Evolutionary conservation across 2,329 filamentous ascomycete species (phyloP).

Genomic region (Cladosporium cucumerinum): DNA sequence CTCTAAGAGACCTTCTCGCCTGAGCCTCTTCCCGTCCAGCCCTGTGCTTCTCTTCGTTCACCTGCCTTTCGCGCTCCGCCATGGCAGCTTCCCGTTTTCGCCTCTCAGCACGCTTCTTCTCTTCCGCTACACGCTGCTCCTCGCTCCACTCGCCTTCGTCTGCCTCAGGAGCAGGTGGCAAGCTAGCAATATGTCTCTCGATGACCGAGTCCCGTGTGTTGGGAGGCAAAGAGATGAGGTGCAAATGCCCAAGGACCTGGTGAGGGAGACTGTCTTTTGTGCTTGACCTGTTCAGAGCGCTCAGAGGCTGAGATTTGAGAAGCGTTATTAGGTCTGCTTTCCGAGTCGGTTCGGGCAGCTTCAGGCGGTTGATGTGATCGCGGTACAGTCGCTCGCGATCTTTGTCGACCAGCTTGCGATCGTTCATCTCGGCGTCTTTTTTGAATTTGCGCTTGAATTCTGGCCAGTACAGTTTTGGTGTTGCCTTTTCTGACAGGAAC

Average conservation of each 20-base stretch:
- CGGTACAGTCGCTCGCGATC: conserved; percentile 78
- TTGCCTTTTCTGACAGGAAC: conserved; percentile 77
- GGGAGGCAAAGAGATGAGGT: conserved; percentile 65
- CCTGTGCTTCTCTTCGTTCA: conserved; percentile 26
- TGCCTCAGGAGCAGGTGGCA: conserved; percentile 43
- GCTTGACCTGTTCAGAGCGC: conserved; percentile 59
- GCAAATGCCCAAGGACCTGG: conserved; percentile 61
- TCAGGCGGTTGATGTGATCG: conserved; percentile 65
- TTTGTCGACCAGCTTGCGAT: conserved; percentile 57
- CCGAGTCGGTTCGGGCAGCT: conserved; percentile 61
- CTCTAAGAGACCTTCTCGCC: conserved; percentile 19
- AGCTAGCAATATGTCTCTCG: conserved; percentile 61
- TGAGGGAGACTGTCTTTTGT: conserved; percentile 57
- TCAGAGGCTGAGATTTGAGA: conserved; percentile 59
- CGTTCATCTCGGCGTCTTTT: conserved; percentile 76
- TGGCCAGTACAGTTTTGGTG: conserved; percentile 91
- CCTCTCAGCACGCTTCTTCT: conserved; percentile 24
- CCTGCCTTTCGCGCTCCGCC: conserved; percentile 55
- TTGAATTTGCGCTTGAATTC: conserved; percentile 92
- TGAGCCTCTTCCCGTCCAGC: conserved; percentile 23
- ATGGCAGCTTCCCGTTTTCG: conserved; percentile 60
- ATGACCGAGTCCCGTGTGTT: conserved; percentile 62
- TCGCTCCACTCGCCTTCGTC: conserved; percentile 48
- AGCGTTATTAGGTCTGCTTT: conserved; percentile 67
- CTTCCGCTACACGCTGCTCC: conserved; percentile 43